A percentile compares a stretch with the other conserved stretches of the same genome.
Conservation (phyloP, 768 basidiomycete genomes). For the Pisolithus microcarpus region DNA sequence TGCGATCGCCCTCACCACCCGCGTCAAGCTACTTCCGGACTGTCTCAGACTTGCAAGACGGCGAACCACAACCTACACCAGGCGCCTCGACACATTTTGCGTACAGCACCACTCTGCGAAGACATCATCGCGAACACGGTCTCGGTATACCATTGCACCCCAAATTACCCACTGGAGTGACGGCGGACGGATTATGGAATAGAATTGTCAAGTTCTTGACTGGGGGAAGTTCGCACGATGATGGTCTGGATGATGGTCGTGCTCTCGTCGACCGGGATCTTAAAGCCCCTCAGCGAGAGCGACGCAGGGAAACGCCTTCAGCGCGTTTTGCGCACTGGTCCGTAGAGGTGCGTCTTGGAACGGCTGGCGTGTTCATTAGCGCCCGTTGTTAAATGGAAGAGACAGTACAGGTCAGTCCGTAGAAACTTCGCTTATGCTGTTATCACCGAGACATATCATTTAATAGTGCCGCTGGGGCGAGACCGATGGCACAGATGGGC, state of each 20-base stretch:
- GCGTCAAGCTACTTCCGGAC: constrained; percentile 75
- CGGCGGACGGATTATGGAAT: constrained; percentile 47
- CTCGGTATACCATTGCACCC: constrained; percentile 43
- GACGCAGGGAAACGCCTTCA: constrained; percentile 46
- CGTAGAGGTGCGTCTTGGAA: constrained; percentile 33
- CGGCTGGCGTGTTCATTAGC: constrained; percentile 7
- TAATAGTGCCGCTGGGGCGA: background rate
- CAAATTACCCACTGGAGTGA: constrained; percentile 30
- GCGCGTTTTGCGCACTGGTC: constrained; percentile 65
- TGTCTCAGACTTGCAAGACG: constrained; percentile 40
- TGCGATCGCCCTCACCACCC: constrained; percentile 53
- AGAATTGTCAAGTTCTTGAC: constrained; percentile 28
- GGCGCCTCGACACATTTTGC: constrained; percentile 72
- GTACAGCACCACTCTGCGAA: constrained; percentile 71
- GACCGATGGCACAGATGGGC: constrained; percentile 1
- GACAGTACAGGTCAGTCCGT: background rate
- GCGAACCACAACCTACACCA: constrained; percentile 50
- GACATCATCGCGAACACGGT: constrained; percentile 51
- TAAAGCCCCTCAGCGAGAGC: constrained; percentile 24
- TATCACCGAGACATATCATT: background rate
- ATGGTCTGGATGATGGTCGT: constrained; percentile 35
- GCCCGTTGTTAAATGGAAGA: constrained; percentile 1
- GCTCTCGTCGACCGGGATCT: constrained; percentile 7
- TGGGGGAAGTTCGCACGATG: constrained; percentile 16
- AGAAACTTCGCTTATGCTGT: background rate